A percentile compares a stretch with the other conserved stretches of the same genome.
Evolutionary conservation across 257 asterid genomes (phyloP).

Genomic region (Jaltomata sinuosa): DNA sequence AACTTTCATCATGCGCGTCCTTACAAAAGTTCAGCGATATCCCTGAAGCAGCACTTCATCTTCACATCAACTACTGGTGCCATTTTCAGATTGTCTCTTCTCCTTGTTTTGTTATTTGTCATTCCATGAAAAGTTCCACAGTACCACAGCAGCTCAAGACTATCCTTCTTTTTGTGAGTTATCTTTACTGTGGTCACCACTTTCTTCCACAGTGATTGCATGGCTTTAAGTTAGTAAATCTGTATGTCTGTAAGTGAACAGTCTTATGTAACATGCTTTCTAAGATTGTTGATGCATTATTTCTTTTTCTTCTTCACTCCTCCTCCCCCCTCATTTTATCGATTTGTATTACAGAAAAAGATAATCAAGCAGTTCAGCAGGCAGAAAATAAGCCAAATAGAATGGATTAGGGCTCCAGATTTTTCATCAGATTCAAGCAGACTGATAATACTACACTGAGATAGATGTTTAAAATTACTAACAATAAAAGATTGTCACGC

Average conservation of each 20-base stretch:
- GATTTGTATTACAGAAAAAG: not conserved
- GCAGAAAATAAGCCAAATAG: not conserved
- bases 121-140: not conserved
- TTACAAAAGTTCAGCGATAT: constrained; percentile 4
- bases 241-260: not conserved
- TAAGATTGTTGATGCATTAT: not conserved
- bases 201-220: too few species aligned
- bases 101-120: constrained; percentile 2
- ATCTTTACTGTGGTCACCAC: too few species aligned
- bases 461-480: too few species aligned
- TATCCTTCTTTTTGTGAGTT: too few species aligned
- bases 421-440: not conserved
- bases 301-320: not conserved
- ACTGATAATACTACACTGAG: not conserved
- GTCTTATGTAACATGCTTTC: not conserved
- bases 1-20: constrained; percentile 17
- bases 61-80: constrained; percentile 1
- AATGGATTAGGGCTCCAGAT: not conserved
- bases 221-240: not conserved
- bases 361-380: not conserved
- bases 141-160: too few species aligned
- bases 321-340: not conserved
- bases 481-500: too few species aligned
- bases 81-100: constrained; percentile 12
- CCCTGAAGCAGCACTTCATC: not conserved